Evolutionary conservation across 2,329 filamentous ascomycete genomes (phyloP).

Genomic region (Proliferodiscus dingleyae): DNA sequence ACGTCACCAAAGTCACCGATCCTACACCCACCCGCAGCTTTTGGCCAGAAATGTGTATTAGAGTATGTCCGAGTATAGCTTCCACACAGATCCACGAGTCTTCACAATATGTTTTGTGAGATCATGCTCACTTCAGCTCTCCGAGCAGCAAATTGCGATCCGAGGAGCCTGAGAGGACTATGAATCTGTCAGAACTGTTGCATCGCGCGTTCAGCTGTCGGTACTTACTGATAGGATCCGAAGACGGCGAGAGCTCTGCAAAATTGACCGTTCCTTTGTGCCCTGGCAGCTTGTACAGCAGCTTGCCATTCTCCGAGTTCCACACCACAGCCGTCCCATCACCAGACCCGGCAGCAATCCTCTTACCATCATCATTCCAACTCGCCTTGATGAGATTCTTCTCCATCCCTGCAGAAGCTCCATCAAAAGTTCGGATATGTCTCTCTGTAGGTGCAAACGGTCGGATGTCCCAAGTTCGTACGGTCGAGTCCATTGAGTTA

Average conservation of each 20-base stretch:
- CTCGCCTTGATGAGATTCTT: slow-evolving; percentile 87
- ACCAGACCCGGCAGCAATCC: slow-evolving; percentile 81
- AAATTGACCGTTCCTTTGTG: slow-evolving; percentile 95
- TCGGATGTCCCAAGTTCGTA: slow-evolving; percentile 91
- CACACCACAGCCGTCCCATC: slow-evolving; percentile 90
- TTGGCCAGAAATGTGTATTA: not conserved
- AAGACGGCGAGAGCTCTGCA: slow-evolving; percentile 79
- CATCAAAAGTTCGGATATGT: slow-evolving; percentile 83
- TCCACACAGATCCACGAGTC: slow-evolving; percentile 11
- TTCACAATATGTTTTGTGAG: slow-evolving; percentile 8
- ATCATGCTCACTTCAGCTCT: slow-evolving; percentile 59
- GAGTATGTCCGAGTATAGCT: not conserved
- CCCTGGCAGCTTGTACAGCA: slow-evolving; percentile 90
- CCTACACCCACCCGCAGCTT: not conserved
- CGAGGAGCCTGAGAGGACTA: slow-evolving; percentile 86
- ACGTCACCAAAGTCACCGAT: not conserved
- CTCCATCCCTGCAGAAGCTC: slow-evolving; percentile 81
- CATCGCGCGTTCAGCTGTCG: not conserved
- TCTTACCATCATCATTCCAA: slow-evolving; percentile 84
- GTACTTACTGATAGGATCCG: slow-evolving; percentile 81
- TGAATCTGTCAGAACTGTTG: slow-evolving; percentile 15
- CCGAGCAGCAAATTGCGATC: slow-evolving; percentile 80
- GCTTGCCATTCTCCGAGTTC: slow-evolving; percentile 82
- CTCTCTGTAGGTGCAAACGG: slow-evolving; percentile 89
- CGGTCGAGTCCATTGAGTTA: slow-evolving; percentile 90